phyloP scores from a whole-genome alignment of 371 early-diverging fungal species.

The Mortierella sp. region DNA sequence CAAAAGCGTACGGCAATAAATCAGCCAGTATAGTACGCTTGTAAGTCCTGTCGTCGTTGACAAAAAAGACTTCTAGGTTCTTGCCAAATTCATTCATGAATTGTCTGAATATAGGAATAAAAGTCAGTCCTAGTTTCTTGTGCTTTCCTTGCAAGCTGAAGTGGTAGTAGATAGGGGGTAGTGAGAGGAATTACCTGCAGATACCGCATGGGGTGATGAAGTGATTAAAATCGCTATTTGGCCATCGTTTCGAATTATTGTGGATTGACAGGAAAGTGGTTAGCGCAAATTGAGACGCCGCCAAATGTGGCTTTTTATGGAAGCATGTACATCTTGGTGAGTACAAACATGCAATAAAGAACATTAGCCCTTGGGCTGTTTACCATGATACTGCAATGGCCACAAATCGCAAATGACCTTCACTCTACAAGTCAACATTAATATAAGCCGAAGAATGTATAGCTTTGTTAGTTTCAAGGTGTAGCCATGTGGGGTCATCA shows the following conservation, averaged over 20 bases:
- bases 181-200: slow-evolving; percentile 67
- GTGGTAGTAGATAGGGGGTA: not conserved
- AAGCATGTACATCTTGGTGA: not conserved
- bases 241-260: too few relatives aligned
- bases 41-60: slow-evolving; percentile 67
- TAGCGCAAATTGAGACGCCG: slow-evolving; percentile 18
- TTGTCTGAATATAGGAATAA: slow-evolving; percentile 63
- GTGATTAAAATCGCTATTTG: slow-evolving; percentile 61
- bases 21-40: slow-evolving; percentile 64
- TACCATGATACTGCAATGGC: slow-evolving; percentile 76
- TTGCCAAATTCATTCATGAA: slow-evolving; percentile 84
- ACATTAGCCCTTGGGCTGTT: not conserved
- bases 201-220: slow-evolving; percentile 84
- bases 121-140: too few relatives aligned
- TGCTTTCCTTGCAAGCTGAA: too few relatives aligned
- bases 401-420: slow-evolving; percentile 74
- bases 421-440: slow-evolving; percentile 60
- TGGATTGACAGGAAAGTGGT: too few relatives aligned
- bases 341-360: not conserved
- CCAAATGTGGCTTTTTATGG: slow-evolving; percentile 4
- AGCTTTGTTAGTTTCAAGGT: not conserved
- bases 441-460: not conserved
- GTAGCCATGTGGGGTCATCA: not conserved
- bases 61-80: slow-evolving; percentile 68
- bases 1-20: slow-evolving; percentile 76